phyloP scores from a whole-genome alignment of 805 yeast genomes.

The Metschnikowia similis region DNA sequence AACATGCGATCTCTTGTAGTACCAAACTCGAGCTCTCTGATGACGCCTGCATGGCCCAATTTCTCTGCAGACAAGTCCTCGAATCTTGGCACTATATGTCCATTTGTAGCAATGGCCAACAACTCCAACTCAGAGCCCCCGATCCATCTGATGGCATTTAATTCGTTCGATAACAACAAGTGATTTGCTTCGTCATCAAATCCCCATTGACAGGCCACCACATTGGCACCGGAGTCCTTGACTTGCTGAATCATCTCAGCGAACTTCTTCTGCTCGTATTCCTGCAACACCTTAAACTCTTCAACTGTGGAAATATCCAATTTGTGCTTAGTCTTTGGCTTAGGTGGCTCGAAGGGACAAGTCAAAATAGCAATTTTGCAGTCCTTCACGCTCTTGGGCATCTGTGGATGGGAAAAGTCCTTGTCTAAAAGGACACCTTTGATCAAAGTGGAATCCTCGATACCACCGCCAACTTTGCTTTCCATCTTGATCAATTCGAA shows the following conservation, averaged over 20 bases:
- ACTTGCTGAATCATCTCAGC: constrained; percentile 84
- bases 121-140: constrained; percentile 96
- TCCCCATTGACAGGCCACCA: constrained; percentile 99
- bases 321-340: constrained; percentile 98
- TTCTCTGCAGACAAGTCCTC: constrained; percentile 82
- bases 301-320: constrained; percentile 90
- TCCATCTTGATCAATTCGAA: constrained; percentile 94
- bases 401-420: constrained; percentile 97
- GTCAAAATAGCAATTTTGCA: constrained; percentile 93
- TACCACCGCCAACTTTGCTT: constrained; percentile 92
- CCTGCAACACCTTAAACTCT: constrained; percentile 86
- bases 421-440: constrained; percentile 93
- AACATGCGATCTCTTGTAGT: constrained; percentile 96
- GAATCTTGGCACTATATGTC: constrained; percentile 94
- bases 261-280: constrained; percentile 87
- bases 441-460: constrained; percentile 79
- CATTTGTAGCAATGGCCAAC: constrained; percentile 95
- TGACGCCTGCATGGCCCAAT: constrained; percentile 82
- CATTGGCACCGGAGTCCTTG: constrained; percentile 87
- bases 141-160: constrained; percentile 98
- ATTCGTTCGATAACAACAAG: constrained; percentile 74
- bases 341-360: constrained; percentile 99
- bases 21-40: constrained; percentile 88
- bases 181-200: constrained; percentile 99
- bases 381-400: constrained; percentile 77